Conservation (phyloP, 2,329 filamentous ascomycete genomes). For the Claviceps fusiformis region DNA sequence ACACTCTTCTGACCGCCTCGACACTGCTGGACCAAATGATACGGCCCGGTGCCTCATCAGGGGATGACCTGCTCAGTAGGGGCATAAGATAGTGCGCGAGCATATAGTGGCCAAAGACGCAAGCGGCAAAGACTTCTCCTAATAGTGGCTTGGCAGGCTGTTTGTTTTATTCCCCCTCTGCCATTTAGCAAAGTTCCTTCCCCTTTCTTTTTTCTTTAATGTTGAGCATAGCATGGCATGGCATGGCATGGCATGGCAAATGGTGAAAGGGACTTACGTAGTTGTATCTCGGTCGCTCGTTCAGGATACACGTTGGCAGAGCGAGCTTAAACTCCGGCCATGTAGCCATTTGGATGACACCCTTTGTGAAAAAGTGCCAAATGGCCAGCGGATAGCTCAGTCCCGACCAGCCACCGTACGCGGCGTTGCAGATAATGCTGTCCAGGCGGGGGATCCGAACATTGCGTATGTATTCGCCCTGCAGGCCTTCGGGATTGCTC, state of each 20-base stretch:
- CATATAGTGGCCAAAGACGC: conserved; percentile 91
- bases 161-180: neutral
- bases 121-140: conserved; percentile 77
- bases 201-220: no score
- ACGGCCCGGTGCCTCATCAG: conserved; percentile 38
- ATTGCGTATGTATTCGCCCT: conserved; percentile 24
- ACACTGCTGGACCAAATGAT: conserved; percentile 82
- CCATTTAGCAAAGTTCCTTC: neutral
- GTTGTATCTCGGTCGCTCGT: conserved; percentile 21
- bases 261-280: conserved; percentile 16
- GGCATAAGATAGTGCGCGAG: conserved; percentile 69
- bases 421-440: conserved; percentile 72
- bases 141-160: conserved; percentile 46
- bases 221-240: no score
- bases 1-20: conserved; percentile 43
- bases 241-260: no score
- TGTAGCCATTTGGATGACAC: conserved; percentile 54
- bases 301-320: conserved; percentile 30
- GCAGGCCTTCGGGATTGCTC: conserved; percentile 28
- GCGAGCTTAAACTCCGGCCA: conserved; percentile 68
- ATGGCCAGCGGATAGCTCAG: conserved; percentile 53
- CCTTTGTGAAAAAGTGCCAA: conserved; percentile 37
- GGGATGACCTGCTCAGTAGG: conserved; percentile 43
- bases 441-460: conserved; percentile 59
- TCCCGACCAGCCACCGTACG: conserved; percentile 76